These are phyloP conservation scores for Colletotrichum paranaense DNA, from an alignment of 2,329 filamentous ascomycete genomes.

Conservation along the genomic window DNA sequence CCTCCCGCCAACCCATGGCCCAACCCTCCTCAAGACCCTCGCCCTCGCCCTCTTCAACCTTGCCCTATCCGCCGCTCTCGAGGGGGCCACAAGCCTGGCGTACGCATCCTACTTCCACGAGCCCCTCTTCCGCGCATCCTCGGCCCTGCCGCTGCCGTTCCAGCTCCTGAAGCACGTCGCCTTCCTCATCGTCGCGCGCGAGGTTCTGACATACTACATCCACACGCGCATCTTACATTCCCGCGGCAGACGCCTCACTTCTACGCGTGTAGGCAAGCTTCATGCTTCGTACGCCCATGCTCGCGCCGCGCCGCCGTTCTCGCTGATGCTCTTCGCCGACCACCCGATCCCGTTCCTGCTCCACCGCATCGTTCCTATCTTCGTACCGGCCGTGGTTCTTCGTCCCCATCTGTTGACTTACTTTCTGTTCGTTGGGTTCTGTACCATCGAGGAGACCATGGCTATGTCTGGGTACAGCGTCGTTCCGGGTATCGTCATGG, in stretches of 20 bases:
- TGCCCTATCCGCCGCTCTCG: slow-evolving; percentile 53
- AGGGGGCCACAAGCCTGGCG: slow-evolving; percentile 54
- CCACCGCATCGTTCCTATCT: slow-evolving; percentile 72
- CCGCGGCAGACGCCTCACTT: slow-evolving; percentile 28
- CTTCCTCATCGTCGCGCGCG: slow-evolving; percentile 56
- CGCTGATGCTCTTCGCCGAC: slow-evolving; percentile 73
- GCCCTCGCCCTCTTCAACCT: slow-evolving; percentile 60
- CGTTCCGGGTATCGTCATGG: slow-evolving; percentile 64
- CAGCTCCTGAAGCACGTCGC: slow-evolving; percentile 61
- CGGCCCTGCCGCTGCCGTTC: slow-evolving; percentile 64
- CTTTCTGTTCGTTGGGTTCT: slow-evolving; percentile 71
- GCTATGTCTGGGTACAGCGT: slow-evolving; percentile 75
- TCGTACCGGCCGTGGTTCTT: slow-evolving; percentile 72
- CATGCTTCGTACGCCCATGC: slow-evolving; percentile 63
- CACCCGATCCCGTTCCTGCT: slow-evolving; percentile 75
- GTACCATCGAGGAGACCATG: slow-evolving; percentile 74
- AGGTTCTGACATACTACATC: slow-evolving; percentile 77
- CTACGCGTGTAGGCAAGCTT: slow-evolving; percentile 50
- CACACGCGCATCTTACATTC: slow-evolving; percentile 79
- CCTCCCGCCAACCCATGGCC: slow-evolving; percentile 54
- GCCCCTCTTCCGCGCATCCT: slow-evolving; percentile 59
- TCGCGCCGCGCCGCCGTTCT: slow-evolving; percentile 66
- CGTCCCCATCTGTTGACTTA: slow-evolving; percentile 80
- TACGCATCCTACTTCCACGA: slow-evolving; percentile 47
- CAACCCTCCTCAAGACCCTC: slow-evolving; percentile 48